Percentiles rank a stretch among this genome's conserved stretches.
Conservation (phyloP, 768 basidiomycete genomes). For the Psilocybe cubensis region DNA sequence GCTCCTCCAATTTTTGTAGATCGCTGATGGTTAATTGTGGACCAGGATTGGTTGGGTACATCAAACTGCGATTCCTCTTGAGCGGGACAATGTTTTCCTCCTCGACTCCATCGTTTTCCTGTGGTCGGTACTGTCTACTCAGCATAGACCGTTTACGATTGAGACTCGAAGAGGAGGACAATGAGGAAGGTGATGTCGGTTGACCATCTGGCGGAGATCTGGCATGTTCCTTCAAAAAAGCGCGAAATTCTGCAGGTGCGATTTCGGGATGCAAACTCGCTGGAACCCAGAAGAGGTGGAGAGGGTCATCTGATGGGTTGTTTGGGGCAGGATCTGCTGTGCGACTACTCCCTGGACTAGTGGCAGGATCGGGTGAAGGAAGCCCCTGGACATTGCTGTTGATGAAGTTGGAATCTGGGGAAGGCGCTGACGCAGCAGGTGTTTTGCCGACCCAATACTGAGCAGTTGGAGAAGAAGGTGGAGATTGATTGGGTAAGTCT, state of each 20-base stretch:
- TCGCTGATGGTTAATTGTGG: conserved; percentile 93
- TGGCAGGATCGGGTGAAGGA: conserved; percentile 19
- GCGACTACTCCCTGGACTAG: conserved; percentile 20
- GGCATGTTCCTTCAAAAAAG: conserved; percentile 93
- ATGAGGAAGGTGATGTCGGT: conserved; percentile 48
- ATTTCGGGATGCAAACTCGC: conserved; percentile 97
- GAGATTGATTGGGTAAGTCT: conserved; percentile 80
- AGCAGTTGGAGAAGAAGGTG: conserved; percentile 60
- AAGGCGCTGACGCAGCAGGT: conserved; percentile 29
- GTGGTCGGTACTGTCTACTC: conserved; percentile 88
- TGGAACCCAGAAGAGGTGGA: conserved; percentile 98
- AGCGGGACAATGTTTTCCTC: conserved; percentile 69
- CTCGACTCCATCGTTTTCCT: conserved; percentile 76
- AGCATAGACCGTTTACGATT: conserved; percentile 92
- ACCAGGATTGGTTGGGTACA: conserved; percentile 61
- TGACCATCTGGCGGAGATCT: conserved; percentile 56
- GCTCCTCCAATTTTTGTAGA: conserved; percentile 90
- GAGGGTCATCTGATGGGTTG: conserved; percentile 70
- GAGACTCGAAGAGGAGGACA: conserved; percentile 51
- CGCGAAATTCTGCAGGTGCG: conserved; percentile 93
- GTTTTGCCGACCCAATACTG: conserved; percentile 49
- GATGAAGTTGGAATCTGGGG: conserved; percentile 47
- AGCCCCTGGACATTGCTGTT: conserved; percentile 34
- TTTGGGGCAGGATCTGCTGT: conserved; percentile 35
- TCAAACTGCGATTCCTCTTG: conserved; percentile 67